Base-by-base conservation (phyloP, 345 rosid genomes). In the Murraya paniculata region DNA sequence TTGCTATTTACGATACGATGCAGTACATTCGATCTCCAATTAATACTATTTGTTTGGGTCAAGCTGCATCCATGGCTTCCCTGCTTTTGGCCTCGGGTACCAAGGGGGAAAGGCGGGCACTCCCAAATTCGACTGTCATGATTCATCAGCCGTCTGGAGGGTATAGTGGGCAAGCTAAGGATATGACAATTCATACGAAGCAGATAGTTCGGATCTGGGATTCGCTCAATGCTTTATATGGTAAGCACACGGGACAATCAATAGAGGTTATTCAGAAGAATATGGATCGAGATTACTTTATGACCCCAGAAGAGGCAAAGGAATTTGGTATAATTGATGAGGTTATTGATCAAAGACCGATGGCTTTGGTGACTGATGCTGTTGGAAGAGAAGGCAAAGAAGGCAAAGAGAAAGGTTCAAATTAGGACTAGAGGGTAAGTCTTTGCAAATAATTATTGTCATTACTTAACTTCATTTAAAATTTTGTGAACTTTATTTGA, bases 71-170 rank as follows among this genome's bases (percentile, higher is more conserved):
- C 9, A 94, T 97, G 99, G 98, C 85, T 77, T 97, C 99, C 77
- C 95, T 97, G n/a, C 97, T 97, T 31, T 83, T 97, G 82, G 91
- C 99, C 65, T 93, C 99, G 0, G 99, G 98, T 25, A 77, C 96
- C 50, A 91, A 89, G 84, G 98, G 98, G 16, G 96, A 97, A 87
- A 91, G 99, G 81, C 85, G 91, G 87, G 67, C 98, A 3, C 94
- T 94, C 19, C 99, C 99, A 21, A 93, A 94, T 81, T 93, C 98
- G 2, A 97, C 98, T 0, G 70, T 94, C 71, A 97, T 97, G 99
- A 90, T 97, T 85, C 99, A 94, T 81, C 98, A 97, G 84, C 99
- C 99, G 67, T 97, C 99, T 4, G 99, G 98, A 28, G 99, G 99
- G 27, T 97, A 97, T 78, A 90, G 94, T 25, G 98, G 98, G 11